Evolutionary conservation across 345 rosid species (phyloP).

Genomic region (Cardiospermum halicacabum): DNA sequence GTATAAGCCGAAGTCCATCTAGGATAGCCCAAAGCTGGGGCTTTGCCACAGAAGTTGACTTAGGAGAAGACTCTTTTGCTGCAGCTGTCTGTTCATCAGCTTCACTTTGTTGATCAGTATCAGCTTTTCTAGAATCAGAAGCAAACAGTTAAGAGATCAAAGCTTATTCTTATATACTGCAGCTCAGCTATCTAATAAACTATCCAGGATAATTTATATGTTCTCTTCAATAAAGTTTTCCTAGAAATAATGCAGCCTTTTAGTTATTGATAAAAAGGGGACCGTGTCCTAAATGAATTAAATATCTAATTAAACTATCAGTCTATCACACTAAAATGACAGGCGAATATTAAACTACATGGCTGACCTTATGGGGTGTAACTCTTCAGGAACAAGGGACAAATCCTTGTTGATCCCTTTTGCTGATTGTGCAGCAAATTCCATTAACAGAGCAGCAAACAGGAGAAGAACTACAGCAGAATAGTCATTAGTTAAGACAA

Average conservation of each 20-base stretch:
- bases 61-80: slow-evolving; percentile 40
- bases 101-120: slow-evolving; percentile 39
- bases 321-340: not conserved
- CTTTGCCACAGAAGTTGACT: slow-evolving; percentile 36
- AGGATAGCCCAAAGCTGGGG: slow-evolving; percentile 74
- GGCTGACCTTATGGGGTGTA: slow-evolving; percentile 59
- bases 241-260: not conserved
- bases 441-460: slow-evolving; percentile 83
- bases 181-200: not conserved
- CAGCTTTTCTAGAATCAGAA: slow-evolving; percentile 39
- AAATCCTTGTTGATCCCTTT: slow-evolving; percentile 66
- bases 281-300: not conserved
- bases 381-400: slow-evolving; percentile 56
- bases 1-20: slow-evolving; percentile 70
- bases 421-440: slow-evolving; percentile 82
- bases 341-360: slow-evolving; percentile 10
- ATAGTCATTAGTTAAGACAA: slow-evolving; percentile 10
- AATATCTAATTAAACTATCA: not conserved
- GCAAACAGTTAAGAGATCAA: slow-evolving; percentile 16
- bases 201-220: not conserved
- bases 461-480: slow-evolving; percentile 61
- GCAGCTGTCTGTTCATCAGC: slow-evolving; percentile 29
- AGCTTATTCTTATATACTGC: not conserved
- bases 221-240: not conserved
- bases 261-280: not conserved